Evolutionary conservation across 805 yeast genomes (phyloP).

Genomic region (Myxozyma vanderwaltii): DNA sequence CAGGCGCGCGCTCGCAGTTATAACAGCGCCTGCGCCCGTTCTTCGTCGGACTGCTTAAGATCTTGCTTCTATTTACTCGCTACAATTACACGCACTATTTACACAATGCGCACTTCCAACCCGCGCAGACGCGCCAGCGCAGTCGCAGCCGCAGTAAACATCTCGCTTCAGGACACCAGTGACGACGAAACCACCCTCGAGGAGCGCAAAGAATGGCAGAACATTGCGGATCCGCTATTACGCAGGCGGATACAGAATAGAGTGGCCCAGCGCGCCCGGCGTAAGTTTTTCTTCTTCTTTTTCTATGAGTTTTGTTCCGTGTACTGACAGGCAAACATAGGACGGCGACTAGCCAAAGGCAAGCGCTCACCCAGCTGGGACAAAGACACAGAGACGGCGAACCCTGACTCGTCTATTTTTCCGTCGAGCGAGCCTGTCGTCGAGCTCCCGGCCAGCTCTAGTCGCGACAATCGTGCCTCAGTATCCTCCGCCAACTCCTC

Average conservation of each 20-base stretch:
- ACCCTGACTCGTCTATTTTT: background rate
- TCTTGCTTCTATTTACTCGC: too few species aligned
- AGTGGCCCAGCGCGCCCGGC: slow-evolving; percentile 29
- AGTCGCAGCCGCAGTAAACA: background rate
- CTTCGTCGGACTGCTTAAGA: too few species aligned
- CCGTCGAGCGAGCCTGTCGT: background rate
- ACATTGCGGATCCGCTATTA: slow-evolving; percentile 20
- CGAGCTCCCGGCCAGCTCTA: too few species aligned
- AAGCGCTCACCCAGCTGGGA: background rate
- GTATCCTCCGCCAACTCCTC: background rate
- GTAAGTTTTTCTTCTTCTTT: slow-evolving; percentile 2
- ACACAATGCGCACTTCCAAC: slow-evolving; percentile 1
- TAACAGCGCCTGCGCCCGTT: background rate
- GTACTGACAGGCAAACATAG: background rate
- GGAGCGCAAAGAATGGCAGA: slow-evolving; percentile 29
- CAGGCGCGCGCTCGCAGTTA: background rate
- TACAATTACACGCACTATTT: too few species aligned
- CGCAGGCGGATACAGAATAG: slow-evolving; percentile 28
- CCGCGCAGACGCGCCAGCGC: slow-evolving; percentile 6
- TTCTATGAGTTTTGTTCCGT: background rate
- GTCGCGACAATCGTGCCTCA: background rate
- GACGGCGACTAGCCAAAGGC: slow-evolving; percentile 22
- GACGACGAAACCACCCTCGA: slow-evolving; percentile 19
- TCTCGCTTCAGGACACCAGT: background rate
- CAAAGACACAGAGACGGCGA: background rate